Evolutionary conservation across 169 alveolate species (phyloP).

Genomic region (Eimeria mitis): DNA sequence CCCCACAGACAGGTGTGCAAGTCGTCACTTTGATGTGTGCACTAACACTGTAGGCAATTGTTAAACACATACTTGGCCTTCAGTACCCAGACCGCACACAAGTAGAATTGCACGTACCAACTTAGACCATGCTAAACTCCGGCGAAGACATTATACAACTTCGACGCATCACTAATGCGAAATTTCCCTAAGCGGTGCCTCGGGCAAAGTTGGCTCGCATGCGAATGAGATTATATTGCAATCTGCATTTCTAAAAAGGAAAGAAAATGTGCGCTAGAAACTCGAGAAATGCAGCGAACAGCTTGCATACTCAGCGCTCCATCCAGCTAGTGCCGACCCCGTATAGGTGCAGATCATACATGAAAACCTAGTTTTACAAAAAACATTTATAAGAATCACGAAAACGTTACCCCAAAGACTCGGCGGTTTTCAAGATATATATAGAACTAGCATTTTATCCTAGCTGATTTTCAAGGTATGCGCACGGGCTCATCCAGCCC

Average conservation of each 20-base stretch:
- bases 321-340: not conserved
- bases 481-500: conserved; percentile 27
- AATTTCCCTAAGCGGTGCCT: not conserved
- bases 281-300: not conserved
- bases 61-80: not conserved
- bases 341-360: not conserved
- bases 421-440: not conserved
- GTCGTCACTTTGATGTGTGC: not conserved
- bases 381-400: not conserved
- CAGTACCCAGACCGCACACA: not conserved
- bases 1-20: not conserved
- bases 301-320: not conserved
- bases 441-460: not conserved
- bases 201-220: not conserved
- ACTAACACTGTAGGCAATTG: not conserved
- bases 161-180: not conserved
- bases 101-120: not conserved
- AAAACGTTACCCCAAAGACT: not conserved
- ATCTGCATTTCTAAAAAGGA: not conserved
- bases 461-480: not conserved
- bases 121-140: not conserved
- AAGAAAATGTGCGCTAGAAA: not conserved
- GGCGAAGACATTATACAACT: not conserved
- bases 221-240: not conserved
- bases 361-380: not conserved